Percentiles rank a stretch among this genome's conserved stretches.
Evolutionary conservation across 2,329 filamentous ascomycete species (phyloP).

Genomic region (Arthrobotrys sinensis): DNA sequence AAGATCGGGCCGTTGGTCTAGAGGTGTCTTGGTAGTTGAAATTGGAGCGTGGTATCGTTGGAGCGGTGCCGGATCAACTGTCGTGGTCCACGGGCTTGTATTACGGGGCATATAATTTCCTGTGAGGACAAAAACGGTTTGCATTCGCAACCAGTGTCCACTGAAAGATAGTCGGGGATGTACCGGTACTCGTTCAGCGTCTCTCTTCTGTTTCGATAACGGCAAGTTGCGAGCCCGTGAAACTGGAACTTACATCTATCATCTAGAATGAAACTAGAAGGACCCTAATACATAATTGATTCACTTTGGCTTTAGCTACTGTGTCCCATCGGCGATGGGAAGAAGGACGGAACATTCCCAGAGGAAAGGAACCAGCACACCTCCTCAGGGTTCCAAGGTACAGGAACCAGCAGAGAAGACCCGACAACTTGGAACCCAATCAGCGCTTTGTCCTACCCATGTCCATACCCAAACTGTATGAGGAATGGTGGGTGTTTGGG

Average conservation of each 20-base stretch:
- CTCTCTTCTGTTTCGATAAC: neutral
- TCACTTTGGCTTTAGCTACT: slow-evolving; percentile 7
- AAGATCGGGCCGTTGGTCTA: slow-evolving; percentile 32
- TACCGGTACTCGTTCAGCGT: neutral
- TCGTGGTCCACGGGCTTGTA: slow-evolving; percentile 4
- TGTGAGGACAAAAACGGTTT: slow-evolving; percentile 31
- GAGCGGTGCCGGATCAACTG: neutral
- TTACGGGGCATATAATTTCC: neutral
- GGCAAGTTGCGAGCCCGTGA: slow-evolving; percentile 3
- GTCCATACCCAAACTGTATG: slow-evolving; percentile 47
- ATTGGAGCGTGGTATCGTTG: slow-evolving; percentile 13
- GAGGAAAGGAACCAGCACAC: slow-evolving; percentile 51
- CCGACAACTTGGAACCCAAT: slow-evolving; percentile 59
- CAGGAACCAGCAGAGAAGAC: slow-evolving; percentile 35
- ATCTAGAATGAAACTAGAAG: slow-evolving; percentile 31
- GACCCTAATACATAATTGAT: neutral
- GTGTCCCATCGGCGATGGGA: neutral
- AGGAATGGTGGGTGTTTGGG: slow-evolving; percentile 55
- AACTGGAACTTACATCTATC: slow-evolving; percentile 5
- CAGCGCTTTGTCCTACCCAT: slow-evolving; percentile 38
- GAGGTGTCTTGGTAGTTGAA: slow-evolving; percentile 2
- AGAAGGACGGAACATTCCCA: slow-evolving; percentile 41
- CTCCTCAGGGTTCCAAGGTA: slow-evolving; percentile 44
- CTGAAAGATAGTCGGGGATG: slow-evolving; percentile 4
- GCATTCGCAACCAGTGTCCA: slow-evolving; percentile 17